Evolutionary conservation across 1,284 basidiomycete genomes (phyloP), one percentile per base, ranked within the genome.

Genomic region (Amylostereum chailletii): DNA sequence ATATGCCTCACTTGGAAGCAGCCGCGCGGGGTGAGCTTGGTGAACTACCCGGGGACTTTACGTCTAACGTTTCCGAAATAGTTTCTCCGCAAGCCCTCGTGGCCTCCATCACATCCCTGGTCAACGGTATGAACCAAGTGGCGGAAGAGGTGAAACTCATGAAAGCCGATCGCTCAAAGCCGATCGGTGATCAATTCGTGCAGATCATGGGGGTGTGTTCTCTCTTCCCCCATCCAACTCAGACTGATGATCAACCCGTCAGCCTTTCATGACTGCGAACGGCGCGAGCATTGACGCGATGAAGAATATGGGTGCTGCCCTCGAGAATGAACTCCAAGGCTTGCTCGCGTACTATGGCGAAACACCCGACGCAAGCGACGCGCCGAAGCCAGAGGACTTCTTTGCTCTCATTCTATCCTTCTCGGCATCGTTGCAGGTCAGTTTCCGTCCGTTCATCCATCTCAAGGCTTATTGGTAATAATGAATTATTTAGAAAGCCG

Each of bases 1-100:
- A 94, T 29, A 69, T 90, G 57, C 82, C 89, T 2, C 83, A 83
- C 59, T 60, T 95, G 2, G 90, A 94, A 62, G 79, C 88, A 3
- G 92, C 90, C 4, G 84, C 89, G 40, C 75, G 89, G 60, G 71
- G 90, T 90, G 57, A 58, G 77, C 60, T 4, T 44, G 36, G 26
- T 26, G 26, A 4, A 10, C 34, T 5, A 39, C 6, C 1, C 6
- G 8, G 10, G n/a, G 10, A 43, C 10, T 9, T 8, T 5, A 30
- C 19, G 27, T 5, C 30, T 30, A 31, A 1, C 32, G 4, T 46
- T 32, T 8, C n/a, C 19, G 34, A 32, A 37, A 19, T 33, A 92
- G 90, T 90, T 1, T 89, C 89, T 27, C 72, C 86, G 4, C 77
- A 83, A 51, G 77, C 74, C 0, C 69, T 86, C 4, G 61, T 72